Conservation (phyloP, 2,329 filamentous ascomycete genomes). For the Harringtonia aguacate region DNA sequence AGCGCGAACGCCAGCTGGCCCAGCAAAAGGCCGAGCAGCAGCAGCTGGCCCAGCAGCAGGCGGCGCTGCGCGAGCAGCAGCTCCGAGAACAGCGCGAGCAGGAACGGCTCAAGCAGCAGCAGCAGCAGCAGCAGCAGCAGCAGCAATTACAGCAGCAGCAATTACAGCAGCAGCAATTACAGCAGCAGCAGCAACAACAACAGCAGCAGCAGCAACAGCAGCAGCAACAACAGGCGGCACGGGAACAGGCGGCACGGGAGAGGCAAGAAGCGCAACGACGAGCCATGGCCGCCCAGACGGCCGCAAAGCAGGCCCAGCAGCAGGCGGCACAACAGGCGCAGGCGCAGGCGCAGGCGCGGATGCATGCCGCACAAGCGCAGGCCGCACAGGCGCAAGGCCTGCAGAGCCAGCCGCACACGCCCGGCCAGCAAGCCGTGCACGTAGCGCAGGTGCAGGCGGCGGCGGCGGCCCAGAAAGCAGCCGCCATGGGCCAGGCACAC, state of each 20-base stretch:
- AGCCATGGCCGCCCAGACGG: slow-evolving; percentile 13
- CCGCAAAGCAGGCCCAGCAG: slow-evolving; percentile 3
- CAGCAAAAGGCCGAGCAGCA: slow-evolving; percentile 36
- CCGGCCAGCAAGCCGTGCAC: slow-evolving; percentile 12
- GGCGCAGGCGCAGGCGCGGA: slow-evolving; percentile 22
- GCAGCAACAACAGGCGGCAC: slow-evolving; percentile 19
- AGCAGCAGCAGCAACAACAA: slow-evolving; percentile 5
- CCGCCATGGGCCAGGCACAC: slow-evolving; percentile 28
- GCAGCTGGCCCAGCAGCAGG: slow-evolving; percentile 15
- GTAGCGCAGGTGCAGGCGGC: slow-evolving; percentile 1
- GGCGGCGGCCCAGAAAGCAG: background rate
- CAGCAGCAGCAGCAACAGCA: slow-evolving; percentile 10
- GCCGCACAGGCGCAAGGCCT: slow-evolving; percentile 22
- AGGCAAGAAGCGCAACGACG: slow-evolving; percentile 18
- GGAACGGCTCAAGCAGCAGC: slow-evolving; percentile 7
- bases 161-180: slow-evolving; percentile 26
- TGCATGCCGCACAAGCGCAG: slow-evolving; percentile 17
- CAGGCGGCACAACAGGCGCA: slow-evolving; percentile 34
- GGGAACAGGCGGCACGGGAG: slow-evolving; percentile 24
- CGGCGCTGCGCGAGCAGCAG: slow-evolving; percentile 13
- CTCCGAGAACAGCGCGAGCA: slow-evolving; percentile 9
- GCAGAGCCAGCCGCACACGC: slow-evolving; percentile 15
- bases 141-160: slow-evolving; percentile 17
- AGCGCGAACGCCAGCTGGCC: slow-evolving; percentile 44
- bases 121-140: slow-evolving; percentile 16